phyloP scores from a whole-genome alignment of 2,329 filamentous ascomycete species.

The Cladosporium oxysporum region DNA sequence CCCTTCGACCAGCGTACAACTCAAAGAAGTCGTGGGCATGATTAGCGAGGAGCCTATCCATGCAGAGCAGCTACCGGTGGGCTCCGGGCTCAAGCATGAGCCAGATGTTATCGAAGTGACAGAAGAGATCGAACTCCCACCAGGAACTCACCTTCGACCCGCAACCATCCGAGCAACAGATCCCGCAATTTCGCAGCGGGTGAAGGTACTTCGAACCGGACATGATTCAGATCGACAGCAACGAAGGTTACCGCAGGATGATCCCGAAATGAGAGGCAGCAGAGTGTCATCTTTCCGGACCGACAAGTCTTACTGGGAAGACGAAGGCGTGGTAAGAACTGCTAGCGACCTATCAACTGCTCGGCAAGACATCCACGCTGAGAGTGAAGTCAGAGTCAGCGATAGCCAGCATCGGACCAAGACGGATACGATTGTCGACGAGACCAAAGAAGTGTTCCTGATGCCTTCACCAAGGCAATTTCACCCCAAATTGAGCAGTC shows the following conservation, averaged over 20 bases:
- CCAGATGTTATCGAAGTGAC: constrained; percentile 20
- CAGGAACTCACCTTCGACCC: background rate
- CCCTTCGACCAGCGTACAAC: constrained; percentile 6
- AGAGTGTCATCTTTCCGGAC: background rate
- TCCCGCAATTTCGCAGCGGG: background rate
- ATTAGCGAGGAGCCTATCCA: background rate
- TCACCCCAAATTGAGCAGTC: background rate
- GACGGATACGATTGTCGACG: background rate
- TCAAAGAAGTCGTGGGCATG: constrained; percentile 12
- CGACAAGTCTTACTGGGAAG: background rate
- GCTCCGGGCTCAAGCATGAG: background rate
- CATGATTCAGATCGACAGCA: background rate
- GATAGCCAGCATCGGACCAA: background rate
- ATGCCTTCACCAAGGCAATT: constrained; percentile 18
- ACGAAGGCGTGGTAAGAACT: constrained; percentile 6
- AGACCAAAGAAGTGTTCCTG: background rate
- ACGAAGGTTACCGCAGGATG: background rate
- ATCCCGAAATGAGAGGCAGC: background rate
- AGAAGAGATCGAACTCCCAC: constrained; percentile 21
- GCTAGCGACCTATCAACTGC: constrained; percentile 11
- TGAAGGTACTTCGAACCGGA: background rate
- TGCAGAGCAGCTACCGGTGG: background rate
- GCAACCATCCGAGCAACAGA: background rate
- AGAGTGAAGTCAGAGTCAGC: background rate
- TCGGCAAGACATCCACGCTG: background rate